A percentile compares a stretch with the other conserved stretches of the same genome.
Evolutionary conservation across 2,329 filamentous ascomycete species (phyloP).

Genomic region (Cryphonectria nitschkei): DNA sequence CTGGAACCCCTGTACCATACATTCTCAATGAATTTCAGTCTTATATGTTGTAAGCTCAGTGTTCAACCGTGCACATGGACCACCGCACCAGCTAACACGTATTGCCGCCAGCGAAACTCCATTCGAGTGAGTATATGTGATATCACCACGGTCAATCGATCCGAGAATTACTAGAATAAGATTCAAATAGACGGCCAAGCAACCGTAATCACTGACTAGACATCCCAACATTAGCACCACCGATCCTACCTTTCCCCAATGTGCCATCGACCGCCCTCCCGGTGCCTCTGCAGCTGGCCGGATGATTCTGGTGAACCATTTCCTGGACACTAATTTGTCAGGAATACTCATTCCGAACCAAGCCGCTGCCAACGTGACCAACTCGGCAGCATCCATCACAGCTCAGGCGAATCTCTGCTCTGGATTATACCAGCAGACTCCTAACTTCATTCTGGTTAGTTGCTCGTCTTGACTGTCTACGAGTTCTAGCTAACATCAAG

Average conservation of each 20-base stretch:
- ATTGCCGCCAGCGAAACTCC: conserved; percentile 59
- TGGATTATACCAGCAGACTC: conserved; percentile 36
- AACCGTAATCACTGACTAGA: neutral
- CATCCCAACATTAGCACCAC: conserved; percentile 46
- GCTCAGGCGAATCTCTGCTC: conserved; percentile 46
- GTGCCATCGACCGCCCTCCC: conserved; percentile 65
- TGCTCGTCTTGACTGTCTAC: neutral
- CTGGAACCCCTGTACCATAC: conserved; percentile 53
- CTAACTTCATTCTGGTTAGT: conserved; percentile 41
- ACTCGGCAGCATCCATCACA: conserved; percentile 49
- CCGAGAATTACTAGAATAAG: neutral
- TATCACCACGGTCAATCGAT: neutral
- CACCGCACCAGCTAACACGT: neutral
- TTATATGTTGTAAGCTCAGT: conserved; percentile 34
- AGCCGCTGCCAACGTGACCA: conserved; percentile 44
- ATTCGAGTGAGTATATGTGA: conserved; percentile 50
- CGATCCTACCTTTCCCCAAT: conserved; percentile 63
- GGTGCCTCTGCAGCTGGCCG: conserved; percentile 43
- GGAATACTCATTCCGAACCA: conserved; percentile 37
- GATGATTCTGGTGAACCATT: conserved; percentile 64
- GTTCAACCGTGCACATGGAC: neutral
- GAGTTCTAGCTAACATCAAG: neutral
- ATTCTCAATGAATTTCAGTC: conserved; percentile 66
- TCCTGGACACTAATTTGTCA: conserved; percentile 54
- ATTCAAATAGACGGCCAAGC: neutral